Evolutionary conservation across 371 early-diverging fungal species (phyloP), one percentile per base, ranked within the genome.

Genomic region (Lichtheimia ornata): DNA sequence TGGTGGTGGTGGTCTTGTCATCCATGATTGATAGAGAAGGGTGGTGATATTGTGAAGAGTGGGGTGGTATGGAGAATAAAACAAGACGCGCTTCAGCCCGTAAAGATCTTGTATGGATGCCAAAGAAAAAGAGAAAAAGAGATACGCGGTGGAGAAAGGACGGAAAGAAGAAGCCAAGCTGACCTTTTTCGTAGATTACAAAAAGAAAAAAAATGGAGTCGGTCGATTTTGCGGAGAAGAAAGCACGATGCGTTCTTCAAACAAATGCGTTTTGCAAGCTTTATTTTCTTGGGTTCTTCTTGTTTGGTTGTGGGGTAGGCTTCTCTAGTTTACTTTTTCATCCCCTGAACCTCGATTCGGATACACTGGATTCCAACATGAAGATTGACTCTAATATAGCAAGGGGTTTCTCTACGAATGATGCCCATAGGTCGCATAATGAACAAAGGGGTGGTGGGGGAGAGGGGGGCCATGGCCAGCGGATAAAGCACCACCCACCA

Each of bases 141-240:
- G 14, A 44, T 43, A 53, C 11, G 47, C 22, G 44, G 61, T 20
- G 42, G 61, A 61, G 54, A 22, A 27, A 25, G 53, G 20, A 52
- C 30, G 49, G 44, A 60, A 22, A 52, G 27, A 28, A 27, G 53
- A 43, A 53, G 27, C 42, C 11, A 60, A 22, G 11, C 20, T 14
- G 42, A 53, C 28, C 52, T 35, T 28, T 17, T n/a, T 41, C 47
- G 51, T 43, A 35, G 50, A 58, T 50, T 58, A 50, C 28, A 58
- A 50, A 58, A 40, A 50, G 22, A 25, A 28, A 58, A 58, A 58
- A 58, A 58, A 58, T 28, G 27, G n/a, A 24, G 57, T 56, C 45
- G 57, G 57, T 43, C 43, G 44, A 44, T 56, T 13, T 50, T 58
- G 59, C 50, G 50, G 50, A 50, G 59, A 30, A 58, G 24, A 27